These are phyloP conservation scores for Protomyces inundatus DNA, from an alignment of 1,139 yeast species.

Conservation along the genomic window DNA sequence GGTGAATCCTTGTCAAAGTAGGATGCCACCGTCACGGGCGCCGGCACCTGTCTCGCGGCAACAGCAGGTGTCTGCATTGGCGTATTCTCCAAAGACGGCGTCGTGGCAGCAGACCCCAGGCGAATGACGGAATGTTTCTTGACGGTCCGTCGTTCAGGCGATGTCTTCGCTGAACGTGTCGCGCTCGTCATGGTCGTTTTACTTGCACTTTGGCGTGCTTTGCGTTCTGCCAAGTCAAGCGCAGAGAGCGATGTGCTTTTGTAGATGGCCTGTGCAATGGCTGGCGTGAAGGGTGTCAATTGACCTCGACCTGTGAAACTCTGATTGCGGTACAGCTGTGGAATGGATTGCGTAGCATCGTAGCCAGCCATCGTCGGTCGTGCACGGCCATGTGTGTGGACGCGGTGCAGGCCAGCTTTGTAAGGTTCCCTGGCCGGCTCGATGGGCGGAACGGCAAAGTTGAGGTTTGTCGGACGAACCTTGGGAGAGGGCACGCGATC, in stretches of 20 bases:
- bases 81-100: not conserved
- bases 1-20: constrained; percentile 1
- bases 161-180: not conserved
- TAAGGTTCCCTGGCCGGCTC: not conserved
- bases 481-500: constrained; percentile 19
- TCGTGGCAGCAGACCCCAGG: not conserved
- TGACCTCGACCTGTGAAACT: constrained; percentile 21
- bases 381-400: not conserved
- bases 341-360: constrained; percentile 15
- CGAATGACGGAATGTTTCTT: constrained; percentile 18
- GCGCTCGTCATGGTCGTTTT: not conserved
- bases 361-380: not conserved
- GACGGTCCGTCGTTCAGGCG: constrained; percentile 2
- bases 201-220: constrained; percentile 1
- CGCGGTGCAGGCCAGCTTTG: not conserved
- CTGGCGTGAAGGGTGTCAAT: constrained; percentile 50
- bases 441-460: constrained; percentile 19
- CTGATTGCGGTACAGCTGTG: constrained; percentile 20
- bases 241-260: constrained; percentile 40
- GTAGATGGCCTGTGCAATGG: constrained; percentile 52
- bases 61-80: not conserved
- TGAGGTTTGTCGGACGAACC: constrained; percentile 12
- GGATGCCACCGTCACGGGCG: not conserved
- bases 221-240: constrained; percentile 26
- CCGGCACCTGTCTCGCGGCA: not conserved